These are phyloP conservation scores for Phaffomyces thermotolerans DNA, from an alignment of 805 yeast genomes.

Conservation along the genomic window DNA sequence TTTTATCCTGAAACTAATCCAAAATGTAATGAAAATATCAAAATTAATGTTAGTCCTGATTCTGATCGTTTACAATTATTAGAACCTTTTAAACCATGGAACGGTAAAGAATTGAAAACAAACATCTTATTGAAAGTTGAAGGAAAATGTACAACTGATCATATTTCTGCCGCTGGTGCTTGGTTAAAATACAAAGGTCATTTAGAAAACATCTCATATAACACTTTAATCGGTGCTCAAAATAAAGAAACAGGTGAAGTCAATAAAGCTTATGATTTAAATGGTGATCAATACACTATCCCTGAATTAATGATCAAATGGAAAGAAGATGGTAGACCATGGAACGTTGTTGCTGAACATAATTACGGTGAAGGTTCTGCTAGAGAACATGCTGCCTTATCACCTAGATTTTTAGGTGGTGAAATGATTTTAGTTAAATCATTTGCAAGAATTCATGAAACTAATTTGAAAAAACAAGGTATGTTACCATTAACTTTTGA, in stretches of 20 bases:
- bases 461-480: constrained; percentile 97
- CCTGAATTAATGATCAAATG: constrained; percentile 97
- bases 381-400: constrained; percentile 96
- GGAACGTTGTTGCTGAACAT: constrained; percentile 96
- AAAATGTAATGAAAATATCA: constrained; percentile 49
- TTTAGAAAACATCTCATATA: constrained; percentile 88
- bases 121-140: constrained; percentile 82
- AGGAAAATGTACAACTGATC: constrained; percentile 98
- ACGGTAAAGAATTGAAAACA: constrained; percentile 73
- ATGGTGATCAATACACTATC: constrained; percentile 69
- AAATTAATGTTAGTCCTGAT: constrained; percentile 70
- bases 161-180: constrained; percentile 96
- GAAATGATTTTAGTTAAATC: constrained; percentile 82
- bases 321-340: constrained; percentile 77
- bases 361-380: constrained; percentile 99
- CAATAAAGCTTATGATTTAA: constrained; percentile 79
- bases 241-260: constrained; percentile 97
- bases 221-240: constrained; percentile 94
- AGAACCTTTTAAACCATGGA: constrained; percentile 85
- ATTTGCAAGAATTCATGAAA: constrained; percentile 97
- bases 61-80: constrained; percentile 87
- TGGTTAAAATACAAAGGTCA: constrained; percentile 99
- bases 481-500: constrained; percentile 92
- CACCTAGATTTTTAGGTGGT: constrained; percentile 94
- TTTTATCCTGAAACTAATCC: constrained; percentile 74